Base-by-base conservation (phyloP, 768 basidiomycete genomes). In the Suillus brevipes region DNA sequence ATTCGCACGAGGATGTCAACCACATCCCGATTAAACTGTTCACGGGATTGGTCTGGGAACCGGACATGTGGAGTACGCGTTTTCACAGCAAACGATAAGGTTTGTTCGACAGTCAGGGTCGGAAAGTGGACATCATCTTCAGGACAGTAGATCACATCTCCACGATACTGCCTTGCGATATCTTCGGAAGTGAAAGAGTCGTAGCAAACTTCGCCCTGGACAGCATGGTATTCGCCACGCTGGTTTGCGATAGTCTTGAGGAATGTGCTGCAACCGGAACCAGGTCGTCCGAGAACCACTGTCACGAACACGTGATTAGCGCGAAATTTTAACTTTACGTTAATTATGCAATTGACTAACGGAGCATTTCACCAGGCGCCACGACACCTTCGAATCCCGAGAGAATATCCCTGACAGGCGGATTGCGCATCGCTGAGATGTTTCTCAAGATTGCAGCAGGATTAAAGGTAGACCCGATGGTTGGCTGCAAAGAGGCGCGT, bases 221-320 rank as follows among this genome's bases (percentile, higher is more conserved):
- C 85, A 5, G 70, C 78, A 1, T 85, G 81, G 72, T 85, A 95
- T 14, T 84, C 89, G 9, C 79, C 80, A 4, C 91, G 83, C 66
- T 88, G 83, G 73, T 95, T 94, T 23, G 95, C 85, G 65, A 97
- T 89, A 0, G 87, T 77, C 76, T 93, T 94, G 25, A 97, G 82
- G 78, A 97, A 94, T 0, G 95, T 91, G 1, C 89, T 87, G 73
- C 95, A 96, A 40, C 94, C 94, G 6, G 91, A 84, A 1, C 90
- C 91, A 5, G 94, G 94, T 62, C 91, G 88, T 23, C 94, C 94
- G 14, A 92, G 81, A 25, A 91, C 92, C 7, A 94, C 58, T 59
- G 28, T 13, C 18, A 12, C 34, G 38, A 38, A 42, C 38, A 59
- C 58, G 40, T 59, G 58, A 59, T 59, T 13, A 59, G 16, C 38